phyloP scores from a whole-genome alignment of 768 basidiomycete species.

The Tulasnella sp. region DNA sequence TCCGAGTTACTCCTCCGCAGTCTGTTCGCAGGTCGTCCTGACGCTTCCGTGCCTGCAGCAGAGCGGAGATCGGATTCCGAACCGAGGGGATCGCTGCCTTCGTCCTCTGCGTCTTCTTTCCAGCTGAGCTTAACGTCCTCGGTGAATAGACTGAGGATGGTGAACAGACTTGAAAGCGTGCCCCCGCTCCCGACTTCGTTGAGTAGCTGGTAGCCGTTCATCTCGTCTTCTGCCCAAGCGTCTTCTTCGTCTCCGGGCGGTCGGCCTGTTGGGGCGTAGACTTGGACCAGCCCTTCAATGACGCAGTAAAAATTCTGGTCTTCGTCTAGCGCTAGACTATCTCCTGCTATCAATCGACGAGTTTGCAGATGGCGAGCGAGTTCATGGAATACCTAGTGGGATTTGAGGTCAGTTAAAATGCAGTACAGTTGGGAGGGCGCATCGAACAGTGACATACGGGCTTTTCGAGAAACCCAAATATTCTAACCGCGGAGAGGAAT shows the following conservation, averaged over 20 bases:
- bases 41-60: not conserved
- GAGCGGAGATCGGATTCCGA: not conserved
- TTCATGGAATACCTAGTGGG: conserved; percentile 85
- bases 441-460: conserved; percentile 51
- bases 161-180: conserved; percentile 91
- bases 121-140: conserved; percentile 89
- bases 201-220: conserved; percentile 92
- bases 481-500: conserved; percentile 89
- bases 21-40: not conserved
- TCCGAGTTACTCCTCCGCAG: conserved; percentile 45
- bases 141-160: conserved; percentile 93
- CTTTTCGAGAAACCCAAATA: conserved; percentile 97
- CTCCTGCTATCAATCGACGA: conserved; percentile 88
- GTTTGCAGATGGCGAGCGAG: conserved; percentile 94
- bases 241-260: conserved; percentile 36
- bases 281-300: conserved; percentile 94
- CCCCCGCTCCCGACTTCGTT: conserved; percentile 96
- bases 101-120: conserved; percentile 46
- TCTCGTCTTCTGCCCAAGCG: conserved; percentile 73
- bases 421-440: not conserved
- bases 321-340: conserved; percentile 81
- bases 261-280: conserved; percentile 64
- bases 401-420: not conserved
- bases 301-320: conserved; percentile 98
- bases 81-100: not conserved